These are phyloP conservation scores for Ceratocystis huliohia DNA, from an alignment of 2,329 filamentous ascomycete species.

Conservation along the genomic window DNA sequence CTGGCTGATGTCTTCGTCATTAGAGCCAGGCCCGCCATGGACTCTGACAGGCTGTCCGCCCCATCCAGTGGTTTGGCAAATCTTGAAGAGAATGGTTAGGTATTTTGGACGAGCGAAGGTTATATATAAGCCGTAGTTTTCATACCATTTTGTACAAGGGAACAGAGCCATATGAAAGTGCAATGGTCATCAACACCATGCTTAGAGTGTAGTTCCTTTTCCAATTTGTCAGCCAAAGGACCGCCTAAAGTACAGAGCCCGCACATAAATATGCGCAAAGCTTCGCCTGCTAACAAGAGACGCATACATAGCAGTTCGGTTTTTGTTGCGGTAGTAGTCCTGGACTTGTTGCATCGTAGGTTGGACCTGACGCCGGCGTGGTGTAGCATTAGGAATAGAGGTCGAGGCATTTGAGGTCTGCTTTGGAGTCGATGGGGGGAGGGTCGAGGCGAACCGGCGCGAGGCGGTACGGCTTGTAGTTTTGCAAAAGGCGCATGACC, in stretches of 20 bases:
- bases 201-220: conserved; percentile 60
- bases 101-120: background rate
- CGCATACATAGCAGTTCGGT: conserved; percentile 44
- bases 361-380: conserved; percentile 24
- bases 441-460: conserved; percentile 19
- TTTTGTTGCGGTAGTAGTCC: conserved; percentile 52
- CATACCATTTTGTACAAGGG: conserved; percentile 76
- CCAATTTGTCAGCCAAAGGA: background rate
- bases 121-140: background rate
- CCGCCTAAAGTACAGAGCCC: background rate
- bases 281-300: background rate
- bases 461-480: conserved; percentile 14
- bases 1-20: conserved; percentile 52
- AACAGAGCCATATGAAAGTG: conserved; percentile 70
- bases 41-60: conserved; percentile 84
- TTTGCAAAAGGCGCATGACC: conserved; percentile 19
- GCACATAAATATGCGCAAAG: background rate
- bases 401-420: conserved; percentile 22
- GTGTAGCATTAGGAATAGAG: conserved; percentile 22
- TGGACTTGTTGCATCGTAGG: conserved; percentile 50
- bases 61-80: conserved; percentile 80
- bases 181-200: conserved; percentile 65
- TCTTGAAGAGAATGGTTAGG: conserved; percentile 34
- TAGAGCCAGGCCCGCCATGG: conserved; percentile 41
- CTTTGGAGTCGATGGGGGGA: conserved; percentile 14